phyloP scores from a whole-genome alignment of 305 asterid genomes.

The Ajuga reptans region DNA sequence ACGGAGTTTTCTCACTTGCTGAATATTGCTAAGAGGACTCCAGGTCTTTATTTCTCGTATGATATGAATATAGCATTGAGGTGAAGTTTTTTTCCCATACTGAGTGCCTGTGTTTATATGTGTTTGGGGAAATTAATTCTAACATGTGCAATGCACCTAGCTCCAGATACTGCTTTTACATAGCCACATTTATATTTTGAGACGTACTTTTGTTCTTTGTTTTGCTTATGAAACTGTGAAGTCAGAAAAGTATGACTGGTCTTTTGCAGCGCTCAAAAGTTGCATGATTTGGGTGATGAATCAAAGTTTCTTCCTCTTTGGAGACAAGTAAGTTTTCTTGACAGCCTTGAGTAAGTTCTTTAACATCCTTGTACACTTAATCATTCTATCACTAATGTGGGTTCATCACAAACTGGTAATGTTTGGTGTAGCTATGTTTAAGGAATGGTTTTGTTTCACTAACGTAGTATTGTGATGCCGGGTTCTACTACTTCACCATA shows the following conservation, averaged over 20 bases:
- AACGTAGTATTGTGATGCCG: not conserved
- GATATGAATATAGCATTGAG: conserved; percentile 87
- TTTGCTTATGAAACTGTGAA: too few relatives aligned
- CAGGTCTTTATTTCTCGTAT: conserved; percentile 81
- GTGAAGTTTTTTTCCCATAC: conserved; percentile 25
- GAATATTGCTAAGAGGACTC: conserved; percentile 57
- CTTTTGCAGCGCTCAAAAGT: conserved; percentile 57
- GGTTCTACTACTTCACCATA: not conserved
- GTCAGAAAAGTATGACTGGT: not conserved
- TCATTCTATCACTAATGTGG: not conserved
- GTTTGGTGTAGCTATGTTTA: not conserved
- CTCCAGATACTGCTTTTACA: too few relatives aligned
- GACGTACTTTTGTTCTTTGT: too few relatives aligned
- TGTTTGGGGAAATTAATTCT: too few relatives aligned
- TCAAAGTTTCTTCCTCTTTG: conserved; percentile 88
- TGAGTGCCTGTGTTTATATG: not conserved
- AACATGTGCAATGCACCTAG: too few relatives aligned
- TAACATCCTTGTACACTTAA: not conserved
- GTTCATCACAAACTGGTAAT: not conserved
- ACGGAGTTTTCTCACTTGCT: conserved; percentile 57
- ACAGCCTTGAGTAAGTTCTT: not conserved
- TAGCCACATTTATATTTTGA: too few relatives aligned
- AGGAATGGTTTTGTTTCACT: not conserved
- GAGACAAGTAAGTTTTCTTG: conserved; percentile 70
- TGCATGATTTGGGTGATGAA: conserved; percentile 80